Base-by-base conservation (phyloP, 495 filamentous ascomycete species). In the Corynascus novoguineensis region DNA sequence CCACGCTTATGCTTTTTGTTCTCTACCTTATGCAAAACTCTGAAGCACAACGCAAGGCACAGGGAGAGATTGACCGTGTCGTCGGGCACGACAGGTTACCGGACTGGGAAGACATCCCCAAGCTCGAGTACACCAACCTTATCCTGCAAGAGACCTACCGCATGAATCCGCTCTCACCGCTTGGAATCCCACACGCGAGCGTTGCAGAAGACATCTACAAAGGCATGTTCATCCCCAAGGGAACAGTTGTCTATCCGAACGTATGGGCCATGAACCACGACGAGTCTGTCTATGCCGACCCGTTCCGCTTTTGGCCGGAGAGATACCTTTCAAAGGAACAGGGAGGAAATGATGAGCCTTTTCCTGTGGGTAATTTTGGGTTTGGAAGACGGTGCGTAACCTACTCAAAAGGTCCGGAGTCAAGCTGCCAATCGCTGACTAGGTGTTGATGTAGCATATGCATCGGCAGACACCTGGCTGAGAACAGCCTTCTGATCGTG, bases 121-220 rank as follows among this genome's bases (percentile, higher is more conserved):
- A 74, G 29, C 68, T 86, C 3, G 78, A 74, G 2, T 86, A 85
- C 63, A 71, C 73, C 14, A 59, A 61, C 52, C 71, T 75, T 7
- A 59, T 83, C 5, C 73, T 83, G 19, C 81, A 83, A 42, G 84
- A 87, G 62, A 78, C 73, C 19, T 76, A 85, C 41, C 73, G 84
- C 50, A 86, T 84, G 81, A 72, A 79, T 40, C 83, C 83, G 9
- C 71, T 84, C 17, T 81, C 80, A 0, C 80, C 81, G 1, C 71
- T 82, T 21, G 82, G 83, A 19, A 70, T 87, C 31, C 79, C 85
- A 0, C 86, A 89, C 57, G 68, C 70, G 6, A 74, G 75, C 3
- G 64, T 67, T 14, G 65, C 76, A 11, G 83, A 85, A 56, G 80
- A 86, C 51, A 64, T 66, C 17, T 76, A 78, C 55, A 62, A 77